These are phyloP conservation scores for Albophoma yamanashiensis DNA, from an alignment of 2,329 filamentous ascomycete species.

Conservation along the genomic window DNA sequence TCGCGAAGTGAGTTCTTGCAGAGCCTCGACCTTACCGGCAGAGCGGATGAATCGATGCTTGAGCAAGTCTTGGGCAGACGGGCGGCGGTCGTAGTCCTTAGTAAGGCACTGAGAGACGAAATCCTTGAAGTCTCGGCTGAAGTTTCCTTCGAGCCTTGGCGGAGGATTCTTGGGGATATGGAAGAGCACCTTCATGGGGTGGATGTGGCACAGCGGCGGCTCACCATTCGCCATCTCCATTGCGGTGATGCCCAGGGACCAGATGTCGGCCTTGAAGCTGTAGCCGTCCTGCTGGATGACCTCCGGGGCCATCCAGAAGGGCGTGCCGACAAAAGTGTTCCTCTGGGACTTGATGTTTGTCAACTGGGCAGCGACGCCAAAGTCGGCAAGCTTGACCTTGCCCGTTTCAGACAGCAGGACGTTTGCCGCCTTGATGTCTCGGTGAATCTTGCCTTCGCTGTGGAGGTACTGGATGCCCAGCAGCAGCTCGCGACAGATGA, in stretches of 20 bases:
- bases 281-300: slow-evolving; percentile 79
- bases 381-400: slow-evolving; percentile 93
- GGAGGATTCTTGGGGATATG: slow-evolving; percentile 82
- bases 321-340: slow-evolving; percentile 95
- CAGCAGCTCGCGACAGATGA: slow-evolving; percentile 86
- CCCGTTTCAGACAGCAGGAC: slow-evolving; percentile 83
- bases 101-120: slow-evolving; percentile 85
- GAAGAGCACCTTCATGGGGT: slow-evolving; percentile 91
- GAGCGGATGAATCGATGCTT: slow-evolving; percentile 80
- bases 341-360: slow-evolving; percentile 96
- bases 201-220: slow-evolving; percentile 74
- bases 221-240: slow-evolving; percentile 85
- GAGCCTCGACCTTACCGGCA: slow-evolving; percentile 76
- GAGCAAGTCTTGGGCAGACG: slow-evolving; percentile 76
- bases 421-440: slow-evolving; percentile 95
- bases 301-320: slow-evolving; percentile 95
- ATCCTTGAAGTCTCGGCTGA: slow-evolving; percentile 86
- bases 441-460: slow-evolving; percentile 86
- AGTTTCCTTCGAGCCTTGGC: slow-evolving; percentile 74
- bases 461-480: slow-evolving; percentile 89
- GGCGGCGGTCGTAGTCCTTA: slow-evolving; percentile 79
- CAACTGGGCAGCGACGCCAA: slow-evolving; percentile 91
- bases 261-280: slow-evolving; percentile 88
- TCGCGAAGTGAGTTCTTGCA: slow-evolving; percentile 79
- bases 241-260: slow-evolving; percentile 85